phyloP scores from a whole-genome alignment of 208 protist species.

The Leishmania lainsoni region DNA sequence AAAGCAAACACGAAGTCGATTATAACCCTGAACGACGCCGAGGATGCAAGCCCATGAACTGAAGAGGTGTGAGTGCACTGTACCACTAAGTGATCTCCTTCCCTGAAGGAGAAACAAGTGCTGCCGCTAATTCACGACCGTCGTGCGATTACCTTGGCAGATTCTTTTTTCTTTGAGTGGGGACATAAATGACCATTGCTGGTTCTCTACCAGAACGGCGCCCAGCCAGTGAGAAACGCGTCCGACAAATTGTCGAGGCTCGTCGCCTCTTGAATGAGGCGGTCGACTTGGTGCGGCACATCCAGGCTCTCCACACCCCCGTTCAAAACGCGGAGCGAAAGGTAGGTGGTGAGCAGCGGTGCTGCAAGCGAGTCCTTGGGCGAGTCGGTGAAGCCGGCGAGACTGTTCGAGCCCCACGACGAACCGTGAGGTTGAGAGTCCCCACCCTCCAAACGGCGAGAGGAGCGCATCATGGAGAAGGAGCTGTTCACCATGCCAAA shows the following conservation, averaged over 20 bases:
- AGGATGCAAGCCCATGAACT: neutral
- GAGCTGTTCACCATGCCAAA: conserved; percentile 76
- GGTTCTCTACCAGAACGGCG: conserved; percentile 83
- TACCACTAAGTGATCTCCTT: neutral
- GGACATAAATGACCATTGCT: neutral
- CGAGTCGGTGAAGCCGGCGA: conserved; percentile 42
- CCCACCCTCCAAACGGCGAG: conserved; percentile 33
- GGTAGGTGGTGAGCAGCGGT: conserved; percentile 77
- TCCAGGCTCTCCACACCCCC: conserved; percentile 67
- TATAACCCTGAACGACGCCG: neutral
- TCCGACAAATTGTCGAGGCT: conserved; percentile 89
- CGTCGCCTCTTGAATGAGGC: conserved; percentile 89
- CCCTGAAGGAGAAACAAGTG: neutral
- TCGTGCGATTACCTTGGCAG: neutral
- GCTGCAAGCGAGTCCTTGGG: conserved; percentile 43
- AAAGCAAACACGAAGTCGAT: neutral
- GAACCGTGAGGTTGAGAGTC: conserved; percentile 40
- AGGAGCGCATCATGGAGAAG: conserved; percentile 52
- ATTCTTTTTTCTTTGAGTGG: neutral
- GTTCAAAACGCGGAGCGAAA: conserved; percentile 63
- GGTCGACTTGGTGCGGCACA: conserved; percentile 87
- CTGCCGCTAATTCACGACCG: neutral
- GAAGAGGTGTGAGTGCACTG: neutral
- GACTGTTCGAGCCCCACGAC: conserved; percentile 51
- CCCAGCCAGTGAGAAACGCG: conserved; percentile 91